A percentile compares a stretch with the other conserved stretches of the same genome.
Conservation (phyloP, 2,329 filamentous ascomycete genomes). For the Grosmannia serpens region DNA sequence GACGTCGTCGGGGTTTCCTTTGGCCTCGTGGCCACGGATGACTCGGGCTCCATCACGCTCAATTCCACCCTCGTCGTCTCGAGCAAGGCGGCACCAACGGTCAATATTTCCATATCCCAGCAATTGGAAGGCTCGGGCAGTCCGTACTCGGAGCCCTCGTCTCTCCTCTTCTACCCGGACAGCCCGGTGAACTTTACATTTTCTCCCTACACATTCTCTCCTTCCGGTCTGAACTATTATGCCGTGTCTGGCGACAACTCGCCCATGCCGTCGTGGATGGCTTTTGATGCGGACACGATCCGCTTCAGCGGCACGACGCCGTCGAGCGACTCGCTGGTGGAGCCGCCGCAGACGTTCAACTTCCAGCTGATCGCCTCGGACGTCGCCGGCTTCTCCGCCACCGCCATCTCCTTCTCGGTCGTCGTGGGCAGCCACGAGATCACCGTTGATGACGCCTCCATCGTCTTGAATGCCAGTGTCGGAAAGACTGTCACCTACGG, state of each 20-base stretch:
- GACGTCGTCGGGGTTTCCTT: constrained; percentile 47
- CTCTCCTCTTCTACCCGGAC: constrained; percentile 44
- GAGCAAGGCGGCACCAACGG: constrained; percentile 37
- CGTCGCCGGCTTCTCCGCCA: constrained; percentile 62
- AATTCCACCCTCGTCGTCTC: constrained; percentile 62
- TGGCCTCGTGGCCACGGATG: constrained; percentile 58
- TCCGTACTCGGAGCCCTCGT: constrained; percentile 45
- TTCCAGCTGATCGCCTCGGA: constrained; percentile 70
- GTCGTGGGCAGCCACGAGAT: constrained; percentile 61
- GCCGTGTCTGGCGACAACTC: constrained; percentile 65
- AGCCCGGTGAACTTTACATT: constrained; percentile 42
- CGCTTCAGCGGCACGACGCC: constrained; percentile 64
- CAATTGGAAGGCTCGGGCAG: constrained; percentile 46
- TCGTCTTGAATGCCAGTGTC: constrained; percentile 45
- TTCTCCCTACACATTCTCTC: constrained; percentile 50
- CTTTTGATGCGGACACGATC: constrained; percentile 54
- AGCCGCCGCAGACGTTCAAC: constrained; percentile 60
- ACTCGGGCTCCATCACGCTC: constrained; percentile 49
- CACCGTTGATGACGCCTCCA: constrained; percentile 44
- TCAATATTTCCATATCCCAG: constrained; percentile 44
- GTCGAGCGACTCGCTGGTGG: constrained; percentile 46
- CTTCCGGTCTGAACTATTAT: constrained; percentile 55
- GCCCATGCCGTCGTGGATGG: constrained; percentile 76
- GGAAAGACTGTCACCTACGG: constrained; percentile 41
- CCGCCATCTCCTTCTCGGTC: constrained; percentile 55